Evolutionary conservation across 306 rosid genomes (phyloP), one percentile per base, ranked within the genome.

Genomic region (Delonix regia): DNA sequence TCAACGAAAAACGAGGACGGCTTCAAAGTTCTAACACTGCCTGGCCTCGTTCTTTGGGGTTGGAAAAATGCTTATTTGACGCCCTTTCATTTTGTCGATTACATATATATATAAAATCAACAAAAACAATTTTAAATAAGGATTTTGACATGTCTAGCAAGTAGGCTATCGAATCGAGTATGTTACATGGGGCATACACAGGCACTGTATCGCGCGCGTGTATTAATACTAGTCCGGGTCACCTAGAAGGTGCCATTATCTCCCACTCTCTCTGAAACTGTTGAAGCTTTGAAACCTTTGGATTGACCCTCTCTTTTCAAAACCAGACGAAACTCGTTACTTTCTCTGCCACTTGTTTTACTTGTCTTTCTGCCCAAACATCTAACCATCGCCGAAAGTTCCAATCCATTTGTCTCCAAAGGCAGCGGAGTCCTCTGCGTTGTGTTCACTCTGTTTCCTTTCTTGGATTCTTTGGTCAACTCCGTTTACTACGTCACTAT

Each of bases 281-380:
- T 66, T 7, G 21, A 42, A 24, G 3, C 1, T 12, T 15, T 5
- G 13, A 45, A 48, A n/a, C n/a, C 56, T 6, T 16, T 3, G 6
- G 38, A 34, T n/a, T n/a, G n/a, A n/a, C n/a, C n/a, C n/a, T n/a
- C n/a, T 10, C 0, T 7, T 56, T 30, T 74, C 69, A 42, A 68
- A 69, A 52, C 67, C 65, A 52, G 18, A 24, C 18, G 41, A 76
- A 65, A 49, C 61, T 3, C n/a, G 2, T 42, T 18, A 7, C 22
- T 13, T 57, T 41, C 36, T 60, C 76, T 48, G 84, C 84, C 78
- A 51, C 83, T 10, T 22, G 83, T 68, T 51, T 77, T 34, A 1
- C 64, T 27, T 14, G 64, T 60, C 16, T 53, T 6, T 6, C 30
- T 51, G 41, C 38, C 74, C 33, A 15, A 19, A 14, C 2, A 61